Percentiles rank a stretch among this genome's conserved stretches.
These are phyloP conservation scores for Podospora sp. DNA, from an alignment of 495 filamentous ascomycete genomes.

Conservation along the genomic window DNA sequence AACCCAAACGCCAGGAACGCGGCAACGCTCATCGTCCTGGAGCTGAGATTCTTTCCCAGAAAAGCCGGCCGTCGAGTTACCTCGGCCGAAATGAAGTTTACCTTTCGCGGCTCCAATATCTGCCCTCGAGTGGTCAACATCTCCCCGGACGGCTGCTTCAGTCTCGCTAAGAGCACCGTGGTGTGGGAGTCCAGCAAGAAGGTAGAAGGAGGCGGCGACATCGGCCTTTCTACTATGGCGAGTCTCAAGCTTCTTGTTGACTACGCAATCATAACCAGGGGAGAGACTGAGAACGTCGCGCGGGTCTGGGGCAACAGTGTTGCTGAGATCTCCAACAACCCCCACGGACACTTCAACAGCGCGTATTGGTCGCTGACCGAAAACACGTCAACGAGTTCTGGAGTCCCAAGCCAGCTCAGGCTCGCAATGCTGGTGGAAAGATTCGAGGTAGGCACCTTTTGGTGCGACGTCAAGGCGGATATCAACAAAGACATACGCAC, in stretches of 20 bases:
- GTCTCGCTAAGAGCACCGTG: not conserved
- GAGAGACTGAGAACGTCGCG: not conserved
- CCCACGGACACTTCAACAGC: not conserved
- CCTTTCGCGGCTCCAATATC: not conserved
- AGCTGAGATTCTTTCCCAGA: not conserved
- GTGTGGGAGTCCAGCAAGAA: not conserved
- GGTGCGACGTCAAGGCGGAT: not conserved
- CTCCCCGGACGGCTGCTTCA: not conserved
- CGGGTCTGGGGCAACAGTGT: not conserved
- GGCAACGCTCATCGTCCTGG: not conserved
- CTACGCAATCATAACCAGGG: not conserved
- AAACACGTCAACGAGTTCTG: not conserved
- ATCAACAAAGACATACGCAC: not conserved
- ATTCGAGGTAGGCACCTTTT: not conserved
- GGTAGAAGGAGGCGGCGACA: not conserved
- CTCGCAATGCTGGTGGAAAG: not conserved
- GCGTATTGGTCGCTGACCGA: not conserved
- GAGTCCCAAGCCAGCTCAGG: not conserved
- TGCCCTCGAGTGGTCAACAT: not conserved
- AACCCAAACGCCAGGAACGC: not conserved
- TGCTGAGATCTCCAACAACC: not conserved
- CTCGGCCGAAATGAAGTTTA: not conserved
- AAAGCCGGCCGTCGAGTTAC: not conserved
- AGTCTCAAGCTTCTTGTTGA: not conserved
- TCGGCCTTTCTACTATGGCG: not conserved